Conservation (phyloP, 2,329 filamentous ascomycete species). For the Apiospora pterosperma region DNA sequence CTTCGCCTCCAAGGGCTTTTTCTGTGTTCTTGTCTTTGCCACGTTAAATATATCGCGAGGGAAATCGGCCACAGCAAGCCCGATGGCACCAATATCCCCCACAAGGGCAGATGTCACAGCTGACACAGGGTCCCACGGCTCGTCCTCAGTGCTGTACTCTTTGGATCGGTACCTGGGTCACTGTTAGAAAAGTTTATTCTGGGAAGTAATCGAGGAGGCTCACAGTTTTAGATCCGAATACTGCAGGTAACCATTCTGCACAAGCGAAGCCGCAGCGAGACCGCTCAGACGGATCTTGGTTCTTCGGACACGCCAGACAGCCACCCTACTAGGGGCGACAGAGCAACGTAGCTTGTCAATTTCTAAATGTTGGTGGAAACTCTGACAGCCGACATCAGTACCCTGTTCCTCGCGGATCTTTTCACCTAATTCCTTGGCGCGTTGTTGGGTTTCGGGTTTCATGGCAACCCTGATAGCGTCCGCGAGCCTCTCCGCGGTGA, state of each 20-base stretch:
- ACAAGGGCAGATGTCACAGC: conserved; percentile 74
- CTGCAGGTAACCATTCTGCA: conserved; percentile 60
- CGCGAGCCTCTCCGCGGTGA: conserved; percentile 64
- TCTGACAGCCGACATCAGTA: conserved; percentile 58
- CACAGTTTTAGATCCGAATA: conserved; percentile 72
- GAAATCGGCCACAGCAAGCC: conserved; percentile 78
- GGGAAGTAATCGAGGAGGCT: conserved; percentile 26
- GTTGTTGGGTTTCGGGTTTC: conserved; percentile 54
- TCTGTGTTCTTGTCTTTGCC: conserved; percentile 8
- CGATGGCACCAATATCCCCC: conserved; percentile 77
- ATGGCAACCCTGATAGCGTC: conserved; percentile 60
- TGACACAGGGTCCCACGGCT: conserved; percentile 75
- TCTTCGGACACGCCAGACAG: conserved; percentile 71
- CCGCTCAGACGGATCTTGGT: conserved; percentile 67
- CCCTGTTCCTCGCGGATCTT: conserved; percentile 67
- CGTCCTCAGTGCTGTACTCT: conserved; percentile 75
- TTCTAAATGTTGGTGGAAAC: conserved; percentile 69
- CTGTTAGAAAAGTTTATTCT: conserved; percentile 9
- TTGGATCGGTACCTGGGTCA: conserved; percentile 41
- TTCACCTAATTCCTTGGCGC: conserved; percentile 55
- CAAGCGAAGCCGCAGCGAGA: conserved; percentile 67
- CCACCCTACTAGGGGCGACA: conserved; percentile 63
- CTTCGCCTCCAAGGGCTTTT: conserved; percentile 10
- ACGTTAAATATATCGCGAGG: conserved; percentile 54
- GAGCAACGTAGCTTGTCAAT: conserved; percentile 66